Evolutionary conservation across 2,329 filamentous ascomycete genomes (phyloP).

Genomic region (Microdochium trichocladiopsis): DNA sequence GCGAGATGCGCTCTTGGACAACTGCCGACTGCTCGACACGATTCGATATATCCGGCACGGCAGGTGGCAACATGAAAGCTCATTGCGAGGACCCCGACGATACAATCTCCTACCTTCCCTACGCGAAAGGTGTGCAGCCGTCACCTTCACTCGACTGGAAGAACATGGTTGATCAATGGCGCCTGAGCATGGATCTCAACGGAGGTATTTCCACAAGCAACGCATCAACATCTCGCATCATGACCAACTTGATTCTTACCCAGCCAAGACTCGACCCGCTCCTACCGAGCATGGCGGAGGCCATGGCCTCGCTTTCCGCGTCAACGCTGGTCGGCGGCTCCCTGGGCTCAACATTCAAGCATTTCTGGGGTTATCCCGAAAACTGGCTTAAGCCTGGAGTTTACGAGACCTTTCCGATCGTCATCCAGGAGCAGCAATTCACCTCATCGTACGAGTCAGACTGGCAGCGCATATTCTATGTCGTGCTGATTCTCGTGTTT

Average conservation of each 20-base stretch:
- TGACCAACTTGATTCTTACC: slow-evolving; percentile 45
- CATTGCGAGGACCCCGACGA: slow-evolving; percentile 54
- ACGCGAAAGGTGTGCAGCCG: slow-evolving; percentile 22
- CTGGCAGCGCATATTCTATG: slow-evolving; percentile 62
- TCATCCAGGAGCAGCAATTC: slow-evolving; percentile 60
- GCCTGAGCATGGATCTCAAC: slow-evolving; percentile 45
- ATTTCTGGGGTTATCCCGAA: slow-evolving; percentile 41
- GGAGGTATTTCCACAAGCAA: slow-evolving; percentile 47
- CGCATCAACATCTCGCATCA: slow-evolving; percentile 50
- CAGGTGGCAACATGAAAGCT: slow-evolving; percentile 51
- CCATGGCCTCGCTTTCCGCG: slow-evolving; percentile 61
- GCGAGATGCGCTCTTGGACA: slow-evolving; percentile 56
- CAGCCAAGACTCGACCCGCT: slow-evolving; percentile 33
- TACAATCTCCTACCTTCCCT: slow-evolving; percentile 44
- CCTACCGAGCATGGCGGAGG: slow-evolving; percentile 66
- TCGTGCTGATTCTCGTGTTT: slow-evolving; percentile 59
- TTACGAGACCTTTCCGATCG: slow-evolving; percentile 55
- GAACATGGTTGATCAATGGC: slow-evolving; percentile 47
- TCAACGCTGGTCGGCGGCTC: slow-evolving; percentile 58
- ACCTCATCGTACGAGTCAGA: slow-evolving; percentile 53
- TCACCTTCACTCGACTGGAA: slow-evolving; percentile 41
- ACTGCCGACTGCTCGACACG: slow-evolving; percentile 61
- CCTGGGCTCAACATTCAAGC: slow-evolving; percentile 52
- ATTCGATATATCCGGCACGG: slow-evolving; percentile 47
- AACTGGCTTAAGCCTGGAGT: slow-evolving; percentile 34